These are phyloP conservation scores for Russula brevipes DNA, from an alignment of 768 basidiomycete species.

Conservation along the genomic window DNA sequence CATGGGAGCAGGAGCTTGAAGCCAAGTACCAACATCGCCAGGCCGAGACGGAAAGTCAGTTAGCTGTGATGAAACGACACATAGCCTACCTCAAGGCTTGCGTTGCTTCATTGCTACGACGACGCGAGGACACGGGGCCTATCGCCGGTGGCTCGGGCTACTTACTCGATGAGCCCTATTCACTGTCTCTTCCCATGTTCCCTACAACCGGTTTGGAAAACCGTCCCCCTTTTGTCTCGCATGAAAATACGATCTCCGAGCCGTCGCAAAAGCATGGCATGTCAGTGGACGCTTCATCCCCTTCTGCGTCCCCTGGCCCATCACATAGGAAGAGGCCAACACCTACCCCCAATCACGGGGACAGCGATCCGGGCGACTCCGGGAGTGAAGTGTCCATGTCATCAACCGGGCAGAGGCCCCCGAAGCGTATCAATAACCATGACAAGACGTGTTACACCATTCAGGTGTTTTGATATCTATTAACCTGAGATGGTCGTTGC, in stretches of 20 bases:
- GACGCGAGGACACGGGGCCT: not conserved
- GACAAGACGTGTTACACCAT: slow-evolving; percentile 64
- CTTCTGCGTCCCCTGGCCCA: slow-evolving; percentile 30
- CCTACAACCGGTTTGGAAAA: not conserved
- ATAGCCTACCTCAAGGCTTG: slow-evolving; percentile 43
- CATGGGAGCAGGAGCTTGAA: slow-evolving; percentile 72
- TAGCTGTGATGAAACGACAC: slow-evolving; percentile 52
- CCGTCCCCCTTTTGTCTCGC: not conserved
- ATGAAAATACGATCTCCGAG: not conserved
- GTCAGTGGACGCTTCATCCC: slow-evolving; percentile 33
- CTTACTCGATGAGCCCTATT: not conserved
- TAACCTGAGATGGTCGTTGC: not conserved
- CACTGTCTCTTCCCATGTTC: not conserved
- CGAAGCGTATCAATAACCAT: slow-evolving; percentile 52
- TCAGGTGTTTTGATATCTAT: slow-evolving; percentile 41
- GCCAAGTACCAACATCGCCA: slow-evolving; percentile 49
- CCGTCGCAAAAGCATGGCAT: not conserved
- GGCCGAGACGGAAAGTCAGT: slow-evolving; percentile 53
- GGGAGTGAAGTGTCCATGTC: slow-evolving; percentile 38
- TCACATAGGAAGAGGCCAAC: slow-evolving; percentile 31
- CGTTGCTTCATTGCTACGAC: slow-evolving; percentile 27
- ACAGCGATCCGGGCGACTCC: slow-evolving; percentile 25
- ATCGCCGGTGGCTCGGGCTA: slow-evolving; percentile 2
- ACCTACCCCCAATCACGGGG: not conserved
- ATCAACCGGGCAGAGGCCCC: slow-evolving; percentile 30